Evolutionary conservation across 1,284 basidiomycete genomes (phyloP).

Genomic region (Sporisorium graminicola): DNA sequence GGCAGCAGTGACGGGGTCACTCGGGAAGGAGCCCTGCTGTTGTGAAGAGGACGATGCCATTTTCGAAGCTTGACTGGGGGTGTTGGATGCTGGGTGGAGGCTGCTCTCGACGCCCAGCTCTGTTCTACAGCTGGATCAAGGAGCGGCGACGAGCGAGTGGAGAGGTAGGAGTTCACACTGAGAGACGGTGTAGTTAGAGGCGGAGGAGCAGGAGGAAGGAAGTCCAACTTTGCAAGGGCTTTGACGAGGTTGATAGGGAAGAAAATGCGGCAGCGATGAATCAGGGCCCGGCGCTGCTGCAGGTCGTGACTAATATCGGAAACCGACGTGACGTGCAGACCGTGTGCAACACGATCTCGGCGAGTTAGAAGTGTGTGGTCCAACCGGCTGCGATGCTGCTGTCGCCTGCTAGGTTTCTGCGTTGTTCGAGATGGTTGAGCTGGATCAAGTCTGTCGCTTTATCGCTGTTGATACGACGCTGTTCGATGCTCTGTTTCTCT

Average conservation of each 20-base stretch:
- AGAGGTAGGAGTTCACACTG: background rate
- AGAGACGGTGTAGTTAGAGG: background rate
- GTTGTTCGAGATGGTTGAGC: background rate
- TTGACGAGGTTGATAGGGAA: background rate
- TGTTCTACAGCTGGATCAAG: background rate
- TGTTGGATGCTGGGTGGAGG: no score
- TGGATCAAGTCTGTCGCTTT: background rate
- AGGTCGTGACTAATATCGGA: constrained; percentile 11
- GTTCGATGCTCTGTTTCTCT: background rate
- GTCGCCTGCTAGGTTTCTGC: background rate
- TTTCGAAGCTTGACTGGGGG: background rate
- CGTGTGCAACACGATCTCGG: background rate
- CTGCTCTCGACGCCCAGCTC: background rate
- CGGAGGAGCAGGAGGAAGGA: background rate
- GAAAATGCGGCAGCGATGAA: constrained; percentile 1
- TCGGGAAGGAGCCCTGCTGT: constrained; percentile 4
- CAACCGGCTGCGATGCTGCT: background rate
- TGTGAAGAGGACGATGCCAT: constrained; percentile 26
- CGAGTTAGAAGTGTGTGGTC: background rate
- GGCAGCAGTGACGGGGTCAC: constrained; percentile 32
- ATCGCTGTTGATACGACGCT: background rate
- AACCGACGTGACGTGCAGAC: constrained; percentile 9
- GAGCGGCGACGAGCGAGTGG: no score
- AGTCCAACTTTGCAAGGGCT: background rate
- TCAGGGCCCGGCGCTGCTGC: background rate